phyloP scores from a whole-genome alignment of 2,329 filamentous ascomycete species.

The Phyllosticta ampelicida region DNA sequence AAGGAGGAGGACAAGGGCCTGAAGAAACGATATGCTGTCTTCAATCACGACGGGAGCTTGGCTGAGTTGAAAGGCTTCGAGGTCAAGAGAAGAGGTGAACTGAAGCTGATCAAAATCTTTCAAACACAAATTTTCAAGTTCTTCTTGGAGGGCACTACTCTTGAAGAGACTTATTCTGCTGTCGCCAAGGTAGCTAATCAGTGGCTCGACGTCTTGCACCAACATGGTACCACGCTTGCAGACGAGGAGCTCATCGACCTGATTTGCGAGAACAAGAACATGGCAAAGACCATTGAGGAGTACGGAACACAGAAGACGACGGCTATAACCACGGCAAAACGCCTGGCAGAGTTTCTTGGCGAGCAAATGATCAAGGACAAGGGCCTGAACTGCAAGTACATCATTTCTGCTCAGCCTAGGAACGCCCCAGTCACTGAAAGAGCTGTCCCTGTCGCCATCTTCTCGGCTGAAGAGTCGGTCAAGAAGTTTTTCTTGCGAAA shows the following conservation, averaged over 20 bases:
- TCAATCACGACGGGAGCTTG: constrained; percentile 93
- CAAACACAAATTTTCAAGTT: constrained; percentile 99
- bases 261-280: constrained; percentile 99
- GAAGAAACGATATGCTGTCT: constrained; percentile 98
- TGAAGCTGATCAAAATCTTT: constrained; percentile 99
- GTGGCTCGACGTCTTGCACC: constrained; percentile 92
- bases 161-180: constrained; percentile 78
- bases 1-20: constrained; percentile 99
- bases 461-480: constrained; percentile 80
- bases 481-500: constrained; percentile 87
- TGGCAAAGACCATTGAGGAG: constrained; percentile 94
- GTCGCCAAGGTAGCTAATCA: constrained; percentile 92
- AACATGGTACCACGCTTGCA: constrained; percentile 75
- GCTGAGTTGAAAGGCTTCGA: constrained; percentile 97
- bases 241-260: constrained; percentile 97
- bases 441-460: constrained; percentile 91
- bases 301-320: constrained; percentile 95
- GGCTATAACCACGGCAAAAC: constrained; percentile 95
- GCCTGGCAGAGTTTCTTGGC: constrained; percentile 88
- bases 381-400: constrained; percentile 98
- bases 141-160: constrained; percentile 81
- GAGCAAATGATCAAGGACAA: constrained; percentile 99
- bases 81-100: constrained; percentile 89
- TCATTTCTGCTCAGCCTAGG: constrained; percentile 80
- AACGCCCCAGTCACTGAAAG: constrained; percentile 90